A percentile compares a stretch with the other conserved stretches of the same genome.
Conservation (phyloP, 306 rosid genomes). For the Albizia julibrissin region DNA sequence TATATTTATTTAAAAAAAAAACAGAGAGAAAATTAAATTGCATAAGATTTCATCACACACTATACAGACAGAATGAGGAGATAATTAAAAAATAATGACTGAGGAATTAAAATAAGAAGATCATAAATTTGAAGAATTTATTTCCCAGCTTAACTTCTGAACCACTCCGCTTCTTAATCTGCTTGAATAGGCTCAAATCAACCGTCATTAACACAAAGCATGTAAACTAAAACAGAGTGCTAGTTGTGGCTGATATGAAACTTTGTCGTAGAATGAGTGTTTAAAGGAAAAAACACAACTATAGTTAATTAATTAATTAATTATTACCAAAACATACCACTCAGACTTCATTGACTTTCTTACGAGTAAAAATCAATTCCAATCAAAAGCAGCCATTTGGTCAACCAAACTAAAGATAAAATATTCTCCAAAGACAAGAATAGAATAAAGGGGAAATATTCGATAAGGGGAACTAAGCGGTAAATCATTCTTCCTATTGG, state of each 20-base stretch:
- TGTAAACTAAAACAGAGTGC: neutral
- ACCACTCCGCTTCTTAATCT: neutral
- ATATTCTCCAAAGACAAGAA: neutral
- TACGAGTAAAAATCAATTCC: neutral
- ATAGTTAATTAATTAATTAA: neutral
- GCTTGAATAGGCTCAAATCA: too few relatives aligned
- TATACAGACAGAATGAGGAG: neutral
- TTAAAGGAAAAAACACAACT: neutral
- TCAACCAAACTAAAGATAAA: neutral
- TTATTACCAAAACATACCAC: constrained; percentile 12
- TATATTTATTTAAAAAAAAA: neutral
- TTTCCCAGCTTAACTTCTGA: neutral
- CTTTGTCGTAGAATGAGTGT: neutral
- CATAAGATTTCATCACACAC: neutral
- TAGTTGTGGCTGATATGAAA: neutral
- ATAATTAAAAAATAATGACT: neutral
- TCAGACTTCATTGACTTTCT: neutral
- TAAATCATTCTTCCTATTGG: neutral
- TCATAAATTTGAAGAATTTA: neutral
- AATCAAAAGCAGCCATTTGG: neutral
- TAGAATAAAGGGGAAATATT: neutral
- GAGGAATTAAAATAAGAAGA: neutral
- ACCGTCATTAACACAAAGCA: too few relatives aligned
- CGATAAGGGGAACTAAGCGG: neutral
- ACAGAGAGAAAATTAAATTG: neutral